phyloP scores from a whole-genome alignment of 2,329 filamentous ascomycete genomes.

The Talaromyces sp. region DNA sequence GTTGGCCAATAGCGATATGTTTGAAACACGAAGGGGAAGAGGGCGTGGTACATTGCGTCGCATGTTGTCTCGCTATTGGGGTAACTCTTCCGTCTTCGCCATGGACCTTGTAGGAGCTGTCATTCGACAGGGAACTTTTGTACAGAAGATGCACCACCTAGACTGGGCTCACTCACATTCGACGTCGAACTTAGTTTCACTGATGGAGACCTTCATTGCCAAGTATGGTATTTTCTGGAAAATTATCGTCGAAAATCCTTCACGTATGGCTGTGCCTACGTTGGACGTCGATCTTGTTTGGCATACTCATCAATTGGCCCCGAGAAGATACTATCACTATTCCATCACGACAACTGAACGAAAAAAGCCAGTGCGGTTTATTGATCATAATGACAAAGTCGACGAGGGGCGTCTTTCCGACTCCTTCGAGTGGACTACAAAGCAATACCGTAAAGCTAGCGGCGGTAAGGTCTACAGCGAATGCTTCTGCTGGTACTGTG shows the following conservation, averaged over 20 bases:
- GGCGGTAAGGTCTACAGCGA: conserved; percentile 11
- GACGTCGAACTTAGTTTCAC: conserved; percentile 45
- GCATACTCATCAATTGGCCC: conserved; percentile 34
- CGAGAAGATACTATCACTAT: conserved; percentile 12
- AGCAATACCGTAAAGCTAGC: conserved; percentile 1
- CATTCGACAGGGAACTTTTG: conserved; percentile 41
- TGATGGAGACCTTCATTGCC: conserved; percentile 59
- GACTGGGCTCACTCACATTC: conserved; percentile 75
- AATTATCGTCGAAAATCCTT: conserved; percentile 37
- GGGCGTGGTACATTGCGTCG: conserved; percentile 44
- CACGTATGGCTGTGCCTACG: conserved; percentile 31
- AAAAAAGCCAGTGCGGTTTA: not conserved
- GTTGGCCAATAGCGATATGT: conserved; percentile 50
- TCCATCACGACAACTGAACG: not conserved
- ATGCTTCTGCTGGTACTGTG: conserved; percentile 16
- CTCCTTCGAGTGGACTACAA: conserved; percentile 11
- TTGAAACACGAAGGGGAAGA: not conserved
- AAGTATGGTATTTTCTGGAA: conserved; percentile 51
- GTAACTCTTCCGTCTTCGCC: conserved; percentile 33
- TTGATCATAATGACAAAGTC: conserved; percentile 12
- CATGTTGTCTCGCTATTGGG: conserved; percentile 45
- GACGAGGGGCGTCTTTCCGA: conserved; percentile 11
- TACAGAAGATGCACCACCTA: conserved; percentile 65
- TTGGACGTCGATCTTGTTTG: conserved; percentile 35
- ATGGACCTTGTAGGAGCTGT: conserved; percentile 42